Percentiles rank a stretch among this genome's conserved stretches.
phyloP scores from a whole-genome alignment of 108 stramenopile species.

The Skeletonema marinoi region DNA sequence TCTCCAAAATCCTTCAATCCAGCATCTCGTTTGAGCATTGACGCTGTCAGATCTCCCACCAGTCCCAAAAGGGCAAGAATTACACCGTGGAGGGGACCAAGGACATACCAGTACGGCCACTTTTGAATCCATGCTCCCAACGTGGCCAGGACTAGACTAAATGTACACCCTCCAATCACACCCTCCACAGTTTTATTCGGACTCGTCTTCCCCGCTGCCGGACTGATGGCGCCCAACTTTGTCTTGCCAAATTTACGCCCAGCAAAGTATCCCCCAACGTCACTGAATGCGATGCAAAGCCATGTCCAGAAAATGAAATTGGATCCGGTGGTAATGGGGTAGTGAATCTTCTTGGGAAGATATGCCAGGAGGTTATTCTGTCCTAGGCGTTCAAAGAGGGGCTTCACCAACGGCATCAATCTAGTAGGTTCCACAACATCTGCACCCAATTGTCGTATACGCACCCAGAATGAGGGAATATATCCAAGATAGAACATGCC shows the following conservation, averaged over 20 bases:
- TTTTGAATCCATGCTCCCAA: constrained; percentile 90
- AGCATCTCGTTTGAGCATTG: constrained; percentile 96
- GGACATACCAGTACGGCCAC: constrained; percentile 87
- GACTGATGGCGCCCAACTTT: constrained; percentile 74
- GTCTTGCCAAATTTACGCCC: constrained; percentile 86
- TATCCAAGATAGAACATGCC: constrained; percentile 98
- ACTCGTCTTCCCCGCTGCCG: constrained; percentile 90
- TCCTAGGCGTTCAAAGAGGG: constrained; percentile 60
- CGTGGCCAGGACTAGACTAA: constrained; percentile 63
- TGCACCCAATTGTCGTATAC: constrained; percentile 69
- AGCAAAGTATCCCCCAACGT: constrained; percentile 94
- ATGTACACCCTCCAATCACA: constrained; percentile 86
- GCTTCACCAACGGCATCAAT: constrained; percentile 56
- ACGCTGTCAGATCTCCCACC: constrained; percentile 95
- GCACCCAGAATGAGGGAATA: constrained; percentile 94
- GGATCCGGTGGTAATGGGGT: constrained; percentile 87
- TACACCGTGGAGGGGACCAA: constrained; percentile 88
- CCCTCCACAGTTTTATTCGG: constrained; percentile 98
- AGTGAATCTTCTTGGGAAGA: constrained; percentile 62
- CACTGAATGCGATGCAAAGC: constrained; percentile 91
- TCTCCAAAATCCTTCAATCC: constrained; percentile 96
- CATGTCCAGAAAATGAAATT: constrained; percentile 96
- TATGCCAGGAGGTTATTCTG: constrained; percentile 59
- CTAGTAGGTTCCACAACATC: constrained; percentile 64
- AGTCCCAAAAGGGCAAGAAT: constrained; percentile 81